Base-by-base conservation (phyloP, 2,329 filamentous ascomycete genomes). In the Nothomitra cinnamomea region DNA sequence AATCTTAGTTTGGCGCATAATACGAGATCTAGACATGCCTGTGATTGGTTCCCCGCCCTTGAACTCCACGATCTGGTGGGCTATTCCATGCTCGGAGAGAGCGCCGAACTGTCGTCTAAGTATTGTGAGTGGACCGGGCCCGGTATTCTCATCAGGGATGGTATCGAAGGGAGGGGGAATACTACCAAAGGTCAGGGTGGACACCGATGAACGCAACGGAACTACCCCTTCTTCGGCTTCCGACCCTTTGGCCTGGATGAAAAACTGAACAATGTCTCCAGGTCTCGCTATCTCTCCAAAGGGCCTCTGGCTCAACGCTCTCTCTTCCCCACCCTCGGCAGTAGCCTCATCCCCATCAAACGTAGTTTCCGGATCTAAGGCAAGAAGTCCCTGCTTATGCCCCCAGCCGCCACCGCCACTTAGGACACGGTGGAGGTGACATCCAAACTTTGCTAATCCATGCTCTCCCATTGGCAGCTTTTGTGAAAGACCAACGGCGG, bases 391-490 rank as follows among this genome's bases (percentile, higher is more conserved):
- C 60, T 83, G 80, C 64, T 90, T 92, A 54, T 77, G 72, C 15
- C 87, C 87, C 87, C 87, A 94, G 19, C 87, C 87, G 42, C 87
- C 87, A 47, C 87, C 87, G 3, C 87, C 87, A 61, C 85, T 88
- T 57, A 89, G 77, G 74, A 71, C 66, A 53, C 67, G 68, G 58
- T 70, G 67, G n/a, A 76, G 61, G 47, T 67, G 66, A 19, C 64
- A 68, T 24, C 69, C 67, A 38, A 54, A 41, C 2, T 50, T 41
- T 2, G 66, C 52, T 57, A 13, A 13, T 35, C n/a, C 10, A 5
- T 5, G 25, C 45, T 19, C 2, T 12, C 22, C 45, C 13, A 49
- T 12, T 32, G 28, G 28, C 28, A 32, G 28, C 5, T 32, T 35
- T 58, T 61, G 60, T 49, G 25, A 35, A 17, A 32, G 5, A 5